These are phyloP conservation scores for Flaveria bidentis DNA, from an alignment of 129 eudicot species.

Conservation along the genomic window DNA sequence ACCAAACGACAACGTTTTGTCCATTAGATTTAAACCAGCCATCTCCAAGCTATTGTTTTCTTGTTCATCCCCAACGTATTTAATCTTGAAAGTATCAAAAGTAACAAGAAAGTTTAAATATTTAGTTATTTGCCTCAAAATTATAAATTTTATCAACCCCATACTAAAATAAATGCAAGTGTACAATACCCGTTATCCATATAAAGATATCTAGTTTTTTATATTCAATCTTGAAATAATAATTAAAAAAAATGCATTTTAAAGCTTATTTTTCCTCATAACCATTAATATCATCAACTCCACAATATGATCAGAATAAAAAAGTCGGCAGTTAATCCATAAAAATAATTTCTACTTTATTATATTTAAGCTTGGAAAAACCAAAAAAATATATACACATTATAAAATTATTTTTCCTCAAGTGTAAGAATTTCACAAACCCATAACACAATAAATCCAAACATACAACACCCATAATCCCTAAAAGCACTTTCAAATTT, in stretches of 20 bases:
- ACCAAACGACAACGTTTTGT: slow-evolving; percentile 53
- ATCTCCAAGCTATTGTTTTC: slow-evolving; percentile 65
- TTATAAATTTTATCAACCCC: slow-evolving; percentile 14
- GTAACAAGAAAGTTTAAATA: neutral
- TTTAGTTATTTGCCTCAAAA: slow-evolving; percentile 3
- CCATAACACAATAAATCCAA: slow-evolving; percentile 1
- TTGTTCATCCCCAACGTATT: slow-evolving; percentile 81
- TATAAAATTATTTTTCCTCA: neutral
- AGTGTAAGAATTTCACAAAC: neutral
- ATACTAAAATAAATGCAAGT: slow-evolving; percentile 14
- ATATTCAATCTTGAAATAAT: neutral
- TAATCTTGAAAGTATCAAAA: slow-evolving; percentile 49
- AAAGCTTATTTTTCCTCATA: neutral
- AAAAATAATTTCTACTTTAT: too few species aligned
- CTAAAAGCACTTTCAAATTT: neutral
- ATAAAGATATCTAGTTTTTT: neutral
- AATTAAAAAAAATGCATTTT: neutral
- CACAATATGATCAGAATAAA: too few species aligned
- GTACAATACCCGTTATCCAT: neutral
- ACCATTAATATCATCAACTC: neutral
- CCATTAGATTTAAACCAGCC: slow-evolving; percentile 81
- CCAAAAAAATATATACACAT: neutral
- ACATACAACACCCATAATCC: neutral
- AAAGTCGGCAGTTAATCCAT: too few species aligned
- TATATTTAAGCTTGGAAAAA: too few species aligned